phyloP scores from a whole-genome alignment of 805 yeast species.

The Barnettozyma wickerhamii region DNA sequence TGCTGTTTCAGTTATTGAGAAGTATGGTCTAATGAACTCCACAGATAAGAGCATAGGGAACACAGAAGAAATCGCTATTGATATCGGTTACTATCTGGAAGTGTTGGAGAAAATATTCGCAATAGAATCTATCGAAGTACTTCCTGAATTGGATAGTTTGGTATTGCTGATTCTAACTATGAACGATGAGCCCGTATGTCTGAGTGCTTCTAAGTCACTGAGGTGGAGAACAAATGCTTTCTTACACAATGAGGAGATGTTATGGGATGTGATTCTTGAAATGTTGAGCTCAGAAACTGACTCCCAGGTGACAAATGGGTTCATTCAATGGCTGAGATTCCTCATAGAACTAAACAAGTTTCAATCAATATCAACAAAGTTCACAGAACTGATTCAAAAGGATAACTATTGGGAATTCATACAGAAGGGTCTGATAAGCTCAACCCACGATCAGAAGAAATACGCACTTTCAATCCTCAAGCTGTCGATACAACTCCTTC shows the following conservation, averaged over 20 bases:
- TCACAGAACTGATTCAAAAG: slow-evolving; percentile 4
- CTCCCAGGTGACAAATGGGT: slow-evolving; percentile 39
- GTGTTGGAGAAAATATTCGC: slow-evolving; percentile 4
- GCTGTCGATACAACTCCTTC: slow-evolving; percentile 47
- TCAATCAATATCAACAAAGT: slow-evolving; percentile 1
- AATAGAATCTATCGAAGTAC: slow-evolving; percentile 1
- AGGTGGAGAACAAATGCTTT: slow-evolving; percentile 47
- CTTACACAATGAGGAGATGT: slow-evolving; percentile 15
- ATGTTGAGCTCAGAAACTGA: slow-evolving; percentile 28
- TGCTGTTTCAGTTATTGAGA: not conserved
- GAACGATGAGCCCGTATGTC: slow-evolving; percentile 35
- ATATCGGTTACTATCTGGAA: not conserved
- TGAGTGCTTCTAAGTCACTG: slow-evolving; percentile 35
- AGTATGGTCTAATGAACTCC: not conserved
- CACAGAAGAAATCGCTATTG: too few species aligned
- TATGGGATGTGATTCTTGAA: slow-evolving; percentile 45
- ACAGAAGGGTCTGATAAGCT: slow-evolving; percentile 51
- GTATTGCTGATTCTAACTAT: slow-evolving; percentile 33
- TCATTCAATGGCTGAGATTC: slow-evolving; percentile 53
- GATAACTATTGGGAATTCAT: slow-evolving; percentile 51
- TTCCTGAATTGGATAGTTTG: slow-evolving; percentile 23
- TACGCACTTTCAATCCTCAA: slow-evolving; percentile 62
- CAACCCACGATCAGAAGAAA: slow-evolving; percentile 64
- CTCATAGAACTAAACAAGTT: slow-evolving; percentile 28
- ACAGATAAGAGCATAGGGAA: too few species aligned